Base-by-base conservation (phyloP, 2,329 filamentous ascomycete species). In the Zymoseptoria tritici region DNA sequence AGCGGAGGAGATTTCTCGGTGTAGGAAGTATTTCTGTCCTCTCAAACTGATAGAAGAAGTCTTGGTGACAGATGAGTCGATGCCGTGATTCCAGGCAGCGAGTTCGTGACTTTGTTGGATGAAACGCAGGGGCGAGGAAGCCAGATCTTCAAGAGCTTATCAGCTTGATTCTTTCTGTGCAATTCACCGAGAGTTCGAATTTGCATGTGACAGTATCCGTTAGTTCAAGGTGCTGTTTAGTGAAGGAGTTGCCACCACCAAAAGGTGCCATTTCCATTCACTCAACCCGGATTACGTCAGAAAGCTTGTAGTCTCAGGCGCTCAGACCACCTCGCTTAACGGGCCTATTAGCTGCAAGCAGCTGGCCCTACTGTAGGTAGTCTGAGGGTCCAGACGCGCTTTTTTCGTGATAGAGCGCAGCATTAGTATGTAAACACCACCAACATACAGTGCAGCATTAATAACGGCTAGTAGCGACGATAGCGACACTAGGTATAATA, bases 1-100 rank as follows among this genome's bases (percentile, higher is more conserved):
- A 57, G 6, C 22, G 49, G 13, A 63, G 4, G 22, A 64, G 56
- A 52, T 59, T 60, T 50, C 63, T 55, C 42, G 55, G 62, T 53
- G 24, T 60, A 6, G 36, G 5, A 16, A 16, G n/a, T 46, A 11
- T 16, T n/a, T 4, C 7, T 16, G 5, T 16, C 36, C 36, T 1
- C 4, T 46, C 9, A 4, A n/a, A 16, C 8, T n/a, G n/a, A n/a
- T n/a, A 8, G 7, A 29, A 29, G 8, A 29, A 29, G 26, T 29
- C 26, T 29, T 2, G 16, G n/a, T 5, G 16, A 46, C 4, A 46
- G 13, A 16, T 16, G 36, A 9, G 8, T 29, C 26, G 26, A 29
- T 29, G 36, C 36, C 3, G 16, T 16, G 16, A 13, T 42, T 42
- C 9, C 11, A 16, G 36, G 16, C 36, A 42, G 36, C 36, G 16